Evolutionary conservation across 1,284 basidiomycete species (phyloP).

Genomic region (Porogramme epimiltina): DNA sequence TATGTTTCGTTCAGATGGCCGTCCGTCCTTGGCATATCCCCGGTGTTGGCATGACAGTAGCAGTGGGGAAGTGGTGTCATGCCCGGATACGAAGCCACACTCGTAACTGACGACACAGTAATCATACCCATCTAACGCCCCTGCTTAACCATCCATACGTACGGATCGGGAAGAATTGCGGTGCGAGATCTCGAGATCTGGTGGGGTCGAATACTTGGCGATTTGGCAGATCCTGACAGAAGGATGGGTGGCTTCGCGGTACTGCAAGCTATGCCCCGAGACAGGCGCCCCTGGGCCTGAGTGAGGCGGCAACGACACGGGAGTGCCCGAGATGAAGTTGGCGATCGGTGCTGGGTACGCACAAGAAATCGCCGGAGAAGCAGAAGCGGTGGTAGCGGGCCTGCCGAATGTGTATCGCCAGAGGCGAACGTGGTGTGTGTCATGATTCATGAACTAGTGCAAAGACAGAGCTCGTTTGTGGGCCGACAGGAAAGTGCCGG

Average conservation of each 20-base stretch:
- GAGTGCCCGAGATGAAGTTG: neutral
- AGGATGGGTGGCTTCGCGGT: neutral
- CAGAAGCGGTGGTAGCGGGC: neutral
- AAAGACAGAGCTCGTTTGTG: too few relatives aligned
- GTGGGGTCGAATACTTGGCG: neutral
- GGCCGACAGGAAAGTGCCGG: neutral
- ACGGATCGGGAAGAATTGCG: neutral
- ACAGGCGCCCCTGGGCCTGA: too few relatives aligned
- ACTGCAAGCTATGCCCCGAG: neutral
- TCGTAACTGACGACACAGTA: too few relatives aligned
- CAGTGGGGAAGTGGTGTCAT: too few relatives aligned
- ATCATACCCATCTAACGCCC: too few relatives aligned
- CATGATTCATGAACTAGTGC: neutral
- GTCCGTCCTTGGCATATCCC: neutral
- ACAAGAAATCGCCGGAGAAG: slow-evolving; percentile 5
- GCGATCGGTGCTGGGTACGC: neutral
- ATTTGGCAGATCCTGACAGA: slow-evolving; percentile 19
- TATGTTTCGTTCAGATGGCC: too few relatives aligned
- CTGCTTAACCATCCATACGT: neutral
- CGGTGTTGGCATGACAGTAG: neutral
- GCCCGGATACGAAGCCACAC: too few relatives aligned
- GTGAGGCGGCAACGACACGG: neutral
- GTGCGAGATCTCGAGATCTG: neutral
- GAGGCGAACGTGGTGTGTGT: neutral
- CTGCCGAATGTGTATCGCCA: slow-evolving; percentile 2